Percentiles rank a stretch among this genome's conserved stretches.
Evolutionary conservation across 2,329 filamentous ascomycete species (phyloP).

Genomic region (Xylaria sp.): DNA sequence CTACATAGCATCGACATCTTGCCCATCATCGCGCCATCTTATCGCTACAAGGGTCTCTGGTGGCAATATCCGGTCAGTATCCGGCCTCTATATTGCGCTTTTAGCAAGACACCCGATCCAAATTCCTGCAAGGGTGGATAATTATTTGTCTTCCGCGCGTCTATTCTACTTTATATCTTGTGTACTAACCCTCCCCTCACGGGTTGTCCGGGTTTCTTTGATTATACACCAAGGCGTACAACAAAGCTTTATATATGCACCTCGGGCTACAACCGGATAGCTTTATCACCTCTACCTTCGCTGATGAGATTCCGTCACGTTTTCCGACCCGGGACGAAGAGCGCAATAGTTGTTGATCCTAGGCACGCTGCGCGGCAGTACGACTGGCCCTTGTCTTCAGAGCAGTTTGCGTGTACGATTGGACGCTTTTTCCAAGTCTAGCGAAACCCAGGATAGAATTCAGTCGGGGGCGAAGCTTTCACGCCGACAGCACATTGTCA

Average conservation of each 20-base stretch:
- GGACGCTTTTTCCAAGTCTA: slow-evolving; percentile 19
- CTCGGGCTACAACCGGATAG: neutral
- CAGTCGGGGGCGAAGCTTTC: slow-evolving; percentile 10
- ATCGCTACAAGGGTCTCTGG: slow-evolving; percentile 14
- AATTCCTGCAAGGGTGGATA: slow-evolving; percentile 1
- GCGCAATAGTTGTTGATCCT: slow-evolving; percentile 6
- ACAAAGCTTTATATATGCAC: slow-evolving; percentile 13
- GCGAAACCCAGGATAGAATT: slow-evolving; percentile 14
- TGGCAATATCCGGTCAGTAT: neutral
- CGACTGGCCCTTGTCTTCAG: slow-evolving; percentile 6
- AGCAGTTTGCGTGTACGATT: slow-evolving; percentile 10
- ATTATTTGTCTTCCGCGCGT: slow-evolving; percentile 13
- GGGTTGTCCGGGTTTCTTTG: neutral
- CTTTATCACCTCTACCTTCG: slow-evolving; percentile 2
- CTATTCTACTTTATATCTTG: neutral
- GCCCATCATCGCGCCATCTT: slow-evolving; percentile 20
- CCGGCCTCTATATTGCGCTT: slow-evolving; percentile 11
- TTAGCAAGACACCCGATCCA: slow-evolving; percentile 2
- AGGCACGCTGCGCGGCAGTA: slow-evolving; percentile 15
- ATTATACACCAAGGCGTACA: neutral
- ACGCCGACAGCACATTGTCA: slow-evolving; percentile 24
- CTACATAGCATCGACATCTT: slow-evolving; percentile 14
- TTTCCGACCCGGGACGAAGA: slow-evolving; percentile 13
- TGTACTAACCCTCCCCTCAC: neutral
- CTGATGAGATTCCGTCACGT: slow-evolving; percentile 11